A percentile compares a stretch with the other conserved stretches of the same genome.
phyloP scores from a whole-genome alignment of 2,329 filamentous ascomycete species.

The Botryosphaeria dothidea region DNA sequence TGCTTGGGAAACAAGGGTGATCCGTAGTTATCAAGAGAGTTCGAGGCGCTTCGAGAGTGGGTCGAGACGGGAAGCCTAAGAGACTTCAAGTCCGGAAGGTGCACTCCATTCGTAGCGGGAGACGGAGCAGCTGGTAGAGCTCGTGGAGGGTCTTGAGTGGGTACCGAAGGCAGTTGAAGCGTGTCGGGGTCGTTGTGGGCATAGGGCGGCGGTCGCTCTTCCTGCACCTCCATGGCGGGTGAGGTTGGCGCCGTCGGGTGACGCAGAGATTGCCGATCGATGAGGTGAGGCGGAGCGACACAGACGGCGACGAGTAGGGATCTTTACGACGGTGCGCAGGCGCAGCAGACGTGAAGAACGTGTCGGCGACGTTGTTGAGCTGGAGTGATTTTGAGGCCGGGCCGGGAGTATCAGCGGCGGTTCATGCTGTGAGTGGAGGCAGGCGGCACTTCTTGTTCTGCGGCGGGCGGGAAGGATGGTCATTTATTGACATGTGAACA shows the following conservation, averaged over 20 bases:
- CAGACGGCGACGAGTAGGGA: neutral
- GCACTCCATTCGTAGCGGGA: slow-evolving; percentile 29
- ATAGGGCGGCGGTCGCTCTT: slow-evolving; percentile 44
- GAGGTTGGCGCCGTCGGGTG: slow-evolving; percentile 15
- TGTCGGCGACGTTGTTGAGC: neutral
- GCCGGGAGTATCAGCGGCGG: neutral
- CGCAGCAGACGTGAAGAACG: neutral
- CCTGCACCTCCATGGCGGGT: slow-evolving; percentile 29
- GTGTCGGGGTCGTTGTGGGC: slow-evolving; percentile 42
- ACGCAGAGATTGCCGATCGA: slow-evolving; percentile 17
- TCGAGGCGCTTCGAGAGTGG: slow-evolving; percentile 31
- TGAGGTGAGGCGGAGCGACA: neutral
- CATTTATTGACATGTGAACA: slow-evolving; percentile 10
- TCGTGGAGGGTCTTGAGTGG: slow-evolving; percentile 35
- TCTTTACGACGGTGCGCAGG: neutral
- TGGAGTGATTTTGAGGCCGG: neutral
- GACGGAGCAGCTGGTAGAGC: slow-evolving; percentile 16
- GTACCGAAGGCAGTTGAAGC: slow-evolving; percentile 45
- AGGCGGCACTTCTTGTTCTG: neutral
- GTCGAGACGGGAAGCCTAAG: slow-evolving; percentile 44
- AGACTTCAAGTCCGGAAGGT: slow-evolving; percentile 47
- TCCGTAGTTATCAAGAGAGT: slow-evolving; percentile 23
- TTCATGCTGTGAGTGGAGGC: slow-evolving; percentile 10
- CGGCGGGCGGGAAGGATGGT: neutral
- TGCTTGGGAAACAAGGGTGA: slow-evolving; percentile 38